These are phyloP conservation scores for Hypoxylon sp. DNA, from an alignment of 2,329 filamentous ascomycete genomes.

Conservation along the genomic window DNA sequence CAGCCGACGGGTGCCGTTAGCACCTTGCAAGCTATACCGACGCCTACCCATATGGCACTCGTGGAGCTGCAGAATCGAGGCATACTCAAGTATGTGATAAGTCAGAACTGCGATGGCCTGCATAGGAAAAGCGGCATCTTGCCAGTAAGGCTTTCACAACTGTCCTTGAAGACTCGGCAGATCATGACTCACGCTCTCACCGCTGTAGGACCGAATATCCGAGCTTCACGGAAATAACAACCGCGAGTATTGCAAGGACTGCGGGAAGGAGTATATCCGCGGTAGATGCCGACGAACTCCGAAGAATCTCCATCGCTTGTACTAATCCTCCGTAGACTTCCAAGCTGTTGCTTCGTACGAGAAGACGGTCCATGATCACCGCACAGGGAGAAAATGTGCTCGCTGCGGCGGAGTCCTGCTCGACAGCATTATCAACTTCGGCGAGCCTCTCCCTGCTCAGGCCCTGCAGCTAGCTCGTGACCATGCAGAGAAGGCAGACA, in stretches of 20 bases:
- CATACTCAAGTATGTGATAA: conserved; percentile 59
- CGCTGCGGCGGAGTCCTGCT: conserved; percentile 56
- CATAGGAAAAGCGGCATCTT: conserved; percentile 62
- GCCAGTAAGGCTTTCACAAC: conserved; percentile 52
- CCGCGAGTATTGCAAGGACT: conserved; percentile 60
- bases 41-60: conserved; percentile 62
- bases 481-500: conserved; percentile 58
- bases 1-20: conserved; percentile 51
- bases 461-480: conserved; percentile 53
- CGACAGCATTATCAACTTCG: conserved; percentile 63
- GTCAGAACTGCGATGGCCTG: conserved; percentile 61
- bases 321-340: conserved; percentile 54
- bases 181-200: background rate
- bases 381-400: conserved; percentile 61
- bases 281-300: conserved; percentile 47
- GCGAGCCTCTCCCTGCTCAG: conserved; percentile 54
- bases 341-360: conserved; percentile 60
- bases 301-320: background rate
- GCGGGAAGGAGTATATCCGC: conserved; percentile 61
- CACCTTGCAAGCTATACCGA: conserved; percentile 61
- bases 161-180: background rate
- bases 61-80: conserved; percentile 59
- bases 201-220: conserved; percentile 57
- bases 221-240: conserved; percentile 65
- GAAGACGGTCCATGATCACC: conserved; percentile 59